Evolutionary conservation across 441 rosid genomes (phyloP).

Genomic region (Pelargonium cotyledonis): DNA sequence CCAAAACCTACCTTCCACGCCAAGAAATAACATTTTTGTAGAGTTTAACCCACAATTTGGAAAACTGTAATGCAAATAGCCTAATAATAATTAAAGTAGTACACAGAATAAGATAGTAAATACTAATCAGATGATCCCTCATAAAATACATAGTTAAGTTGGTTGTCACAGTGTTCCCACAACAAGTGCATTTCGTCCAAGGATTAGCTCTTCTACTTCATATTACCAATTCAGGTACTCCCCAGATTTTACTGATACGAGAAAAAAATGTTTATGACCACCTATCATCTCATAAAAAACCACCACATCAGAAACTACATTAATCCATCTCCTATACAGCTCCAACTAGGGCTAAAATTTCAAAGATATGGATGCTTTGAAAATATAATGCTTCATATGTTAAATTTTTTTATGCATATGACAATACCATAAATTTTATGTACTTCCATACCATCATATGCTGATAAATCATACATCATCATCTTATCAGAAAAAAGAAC

Average conservation of each 20-base stretch:
- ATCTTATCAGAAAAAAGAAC: not conserved
- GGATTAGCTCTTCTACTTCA: not conserved
- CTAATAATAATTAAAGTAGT: too few species aligned
- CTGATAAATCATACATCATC: too few species aligned
- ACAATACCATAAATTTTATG: too few species aligned
- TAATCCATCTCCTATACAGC: not conserved
- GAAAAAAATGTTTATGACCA: not conserved
- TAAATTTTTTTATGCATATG: too few species aligned
- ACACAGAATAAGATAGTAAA: too few species aligned
- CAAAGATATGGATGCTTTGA: not conserved
- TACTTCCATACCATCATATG: too few species aligned
- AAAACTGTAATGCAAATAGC: too few species aligned
- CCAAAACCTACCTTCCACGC: too few species aligned
- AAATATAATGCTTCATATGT: not conserved
- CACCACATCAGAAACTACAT: not conserved
- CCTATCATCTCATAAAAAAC: not conserved
- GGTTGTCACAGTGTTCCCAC: not conserved
- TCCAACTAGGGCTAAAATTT: not conserved
- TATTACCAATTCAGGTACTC: not conserved
- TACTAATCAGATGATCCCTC: too few species aligned
- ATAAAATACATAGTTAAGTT: not conserved
- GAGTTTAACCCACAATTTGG: too few species aligned
- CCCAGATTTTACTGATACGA: not conserved
- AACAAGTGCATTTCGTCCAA: not conserved
- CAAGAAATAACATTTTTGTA: too few species aligned